These are phyloP conservation scores for Paramecium pentaurelia DNA, from an alignment of 73 alveolate species.

Conservation along the genomic window DNA sequence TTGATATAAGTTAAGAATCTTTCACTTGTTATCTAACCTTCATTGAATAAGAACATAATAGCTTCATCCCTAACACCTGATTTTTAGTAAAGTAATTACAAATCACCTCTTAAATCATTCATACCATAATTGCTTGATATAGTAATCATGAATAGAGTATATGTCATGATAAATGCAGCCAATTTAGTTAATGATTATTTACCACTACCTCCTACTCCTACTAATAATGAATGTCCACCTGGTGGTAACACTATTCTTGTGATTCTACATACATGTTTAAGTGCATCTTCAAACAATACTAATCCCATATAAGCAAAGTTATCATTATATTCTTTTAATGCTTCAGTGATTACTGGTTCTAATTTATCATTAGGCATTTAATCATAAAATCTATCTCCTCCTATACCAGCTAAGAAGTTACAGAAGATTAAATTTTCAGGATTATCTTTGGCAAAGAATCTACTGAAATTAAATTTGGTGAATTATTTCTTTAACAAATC, in stretches of 20 bases:
- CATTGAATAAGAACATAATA: constrained; percentile 98
- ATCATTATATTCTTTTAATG: constrained; percentile 98
- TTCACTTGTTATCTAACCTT: constrained; percentile 99
- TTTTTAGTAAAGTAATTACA: constrained; percentile 95
- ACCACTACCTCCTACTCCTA: constrained; percentile 99
- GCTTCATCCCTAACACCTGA: constrained; percentile 99
- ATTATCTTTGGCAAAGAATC: constrained; percentile 89
- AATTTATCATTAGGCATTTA: constrained; percentile 54
- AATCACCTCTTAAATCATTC: constrained; percentile 96
- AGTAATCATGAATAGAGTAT: constrained; percentile 77
- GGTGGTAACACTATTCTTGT: constrained; percentile 96
- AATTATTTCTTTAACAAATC: constrained; percentile 82
- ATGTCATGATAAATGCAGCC: constrained; percentile 78
- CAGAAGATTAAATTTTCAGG: constrained; percentile 99
- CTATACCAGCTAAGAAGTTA: constrained; percentile 97
- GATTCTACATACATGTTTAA: constrained; percentile 99
- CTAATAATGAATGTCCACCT: constrained; percentile 99
- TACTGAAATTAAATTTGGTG: constrained; percentile 78
- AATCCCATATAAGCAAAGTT: constrained; percentile 99
- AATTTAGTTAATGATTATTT: constrained; percentile 97
- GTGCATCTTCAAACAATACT: constrained; percentile 99
- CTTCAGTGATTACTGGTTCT: constrained; percentile 78
- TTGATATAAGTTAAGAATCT: constrained; percentile 98
- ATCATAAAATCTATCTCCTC: constrained; percentile 65
- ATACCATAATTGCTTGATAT: constrained; percentile 95